Base-by-base conservation (phyloP, 495 filamentous ascomycete genomes). In the Trichoderma virens region DNA sequence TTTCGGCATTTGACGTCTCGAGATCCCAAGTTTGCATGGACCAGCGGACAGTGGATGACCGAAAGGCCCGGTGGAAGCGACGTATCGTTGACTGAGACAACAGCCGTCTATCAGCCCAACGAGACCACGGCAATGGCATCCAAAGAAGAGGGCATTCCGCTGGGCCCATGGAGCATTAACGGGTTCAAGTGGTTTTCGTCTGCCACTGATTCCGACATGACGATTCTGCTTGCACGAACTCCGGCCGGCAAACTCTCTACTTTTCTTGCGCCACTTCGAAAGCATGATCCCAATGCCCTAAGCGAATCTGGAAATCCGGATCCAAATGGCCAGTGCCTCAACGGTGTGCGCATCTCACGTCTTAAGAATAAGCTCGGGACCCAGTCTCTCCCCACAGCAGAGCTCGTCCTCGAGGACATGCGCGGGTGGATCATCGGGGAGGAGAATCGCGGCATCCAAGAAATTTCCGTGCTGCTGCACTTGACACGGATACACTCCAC, bases 31-130 rank as follows among this genome's bases (percentile, higher is more conserved):
- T 64, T 73, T 20, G 80, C 83, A 11, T 92, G 89, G 89, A 92
- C 89, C 4, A 86, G 82, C 38, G 89, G 90, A 0, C 90, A 93
- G 70, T 93, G 90, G 90, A 92, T 93, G 90, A 92, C 90, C 0
- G 89, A 92, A 67, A 81, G 89, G 20, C 74, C 80, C 0, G 89
- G 89, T 8, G 89, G 89, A 2, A 88, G 85, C 66, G 90, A 93
- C 65, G 86, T 91, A 3, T 84, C 84, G 6, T 82, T 79, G 56
- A 89, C 86, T 0, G 89, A 93, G 71, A 93, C 89, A 2, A 66
- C 89, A 80, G 35, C 82, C 72, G 65, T 72, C 66, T 64, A 65
- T 6, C 14, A 2, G 13, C 43, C 43, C 1, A n/a, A n/a, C 18
- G n/a, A 20, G 2, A 20, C 16, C 13, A 47, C 16, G 1, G 43